phyloP scores from a whole-genome alignment of 2,329 filamentous ascomycete species.

The Aspergillus piperis region DNA sequence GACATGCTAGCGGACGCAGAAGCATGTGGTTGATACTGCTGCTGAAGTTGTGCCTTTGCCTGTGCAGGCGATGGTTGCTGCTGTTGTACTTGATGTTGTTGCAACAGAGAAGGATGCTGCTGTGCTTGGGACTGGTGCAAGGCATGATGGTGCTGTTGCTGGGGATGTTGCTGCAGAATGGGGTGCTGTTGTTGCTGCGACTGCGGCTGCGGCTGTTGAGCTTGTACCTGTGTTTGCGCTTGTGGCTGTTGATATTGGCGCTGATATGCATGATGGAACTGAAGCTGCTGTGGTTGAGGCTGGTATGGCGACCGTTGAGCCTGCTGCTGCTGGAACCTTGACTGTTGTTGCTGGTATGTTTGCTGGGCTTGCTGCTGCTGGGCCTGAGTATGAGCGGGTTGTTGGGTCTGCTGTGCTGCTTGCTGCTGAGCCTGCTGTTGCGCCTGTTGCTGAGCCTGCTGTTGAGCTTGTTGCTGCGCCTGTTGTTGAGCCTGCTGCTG shows the following conservation, averaged over 20 bases:
- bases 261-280: constrained; percentile 10
- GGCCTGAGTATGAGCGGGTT: constrained; percentile 12
- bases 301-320: constrained; percentile 18
- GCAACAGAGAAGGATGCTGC: constrained; percentile 21
- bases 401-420: constrained; percentile 10
- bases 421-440: constrained; percentile 16
- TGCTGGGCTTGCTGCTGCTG: constrained; percentile 20
- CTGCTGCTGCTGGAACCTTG: constrained; percentile 23
- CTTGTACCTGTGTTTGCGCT: constrained; percentile 20
- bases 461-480: constrained; percentile 8
- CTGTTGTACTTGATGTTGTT: constrained; percentile 22
- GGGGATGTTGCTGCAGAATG: constrained; percentile 11
- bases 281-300: constrained; percentile 12
- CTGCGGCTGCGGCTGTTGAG: constrained; percentile 19
- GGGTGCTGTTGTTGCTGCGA: constrained; percentile 21
- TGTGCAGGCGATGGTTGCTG: constrained; percentile 10
- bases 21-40: constrained; percentile 10
- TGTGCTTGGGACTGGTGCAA: constrained; percentile 20
- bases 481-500: not conserved
- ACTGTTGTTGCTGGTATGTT: constrained; percentile 19
- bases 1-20: constrained; percentile 16
- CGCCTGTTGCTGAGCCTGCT: constrained; percentile 6
- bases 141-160: constrained; percentile 24
- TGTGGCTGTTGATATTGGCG: constrained; percentile 14
- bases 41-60: constrained; percentile 4